Percentiles rank a stretch among this genome's conserved stretches.
These are phyloP conservation scores for Cercospora zeae-maydis DNA, from an alignment of 2,329 filamentous ascomycete species.

Conservation along the genomic window DNA sequence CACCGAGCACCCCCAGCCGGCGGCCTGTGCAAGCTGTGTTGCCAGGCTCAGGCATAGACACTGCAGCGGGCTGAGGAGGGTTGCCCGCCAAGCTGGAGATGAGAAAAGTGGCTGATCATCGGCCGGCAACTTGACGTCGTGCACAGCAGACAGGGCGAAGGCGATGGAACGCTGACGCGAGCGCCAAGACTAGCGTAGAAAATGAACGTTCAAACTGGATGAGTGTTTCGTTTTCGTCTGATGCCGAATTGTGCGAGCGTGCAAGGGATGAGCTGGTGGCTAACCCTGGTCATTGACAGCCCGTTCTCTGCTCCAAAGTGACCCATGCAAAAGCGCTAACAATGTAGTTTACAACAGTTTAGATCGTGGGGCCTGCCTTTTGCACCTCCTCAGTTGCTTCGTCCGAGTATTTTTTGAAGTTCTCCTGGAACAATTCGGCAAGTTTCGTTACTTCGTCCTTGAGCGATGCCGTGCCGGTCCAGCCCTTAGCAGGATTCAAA, in stretches of 20 bases:
- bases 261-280: neutral
- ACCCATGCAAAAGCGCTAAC: neutral
- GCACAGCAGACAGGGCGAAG: neutral
- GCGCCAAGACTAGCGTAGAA: neutral
- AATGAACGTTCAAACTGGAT: neutral
- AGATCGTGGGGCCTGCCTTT: conserved; percentile 42
- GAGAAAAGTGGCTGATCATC: neutral
- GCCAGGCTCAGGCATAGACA: neutral
- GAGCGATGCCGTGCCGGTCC: conserved; percentile 83
- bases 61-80: neutral
- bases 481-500: conserved; percentile 89
- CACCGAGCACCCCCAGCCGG: conserved; percentile 33
- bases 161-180: neutral
- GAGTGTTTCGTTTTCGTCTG: neutral
- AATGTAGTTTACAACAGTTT: neutral
- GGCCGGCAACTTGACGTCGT: neutral
- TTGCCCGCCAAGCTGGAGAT: neutral
- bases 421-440: conserved; percentile 83
- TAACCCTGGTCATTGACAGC: neutral
- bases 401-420: conserved; percentile 91
- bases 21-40: neutral
- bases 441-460: conserved; percentile 81
- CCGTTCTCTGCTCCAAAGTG: neutral
- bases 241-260: neutral
- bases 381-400: conserved; percentile 59